A percentile compares a stretch with the other conserved stretches of the same genome.
These are phyloP conservation scores for Phalaenopsis aphrodite DNA, from an alignment of 106 monocot genomes.

Conservation along the genomic window DNA sequence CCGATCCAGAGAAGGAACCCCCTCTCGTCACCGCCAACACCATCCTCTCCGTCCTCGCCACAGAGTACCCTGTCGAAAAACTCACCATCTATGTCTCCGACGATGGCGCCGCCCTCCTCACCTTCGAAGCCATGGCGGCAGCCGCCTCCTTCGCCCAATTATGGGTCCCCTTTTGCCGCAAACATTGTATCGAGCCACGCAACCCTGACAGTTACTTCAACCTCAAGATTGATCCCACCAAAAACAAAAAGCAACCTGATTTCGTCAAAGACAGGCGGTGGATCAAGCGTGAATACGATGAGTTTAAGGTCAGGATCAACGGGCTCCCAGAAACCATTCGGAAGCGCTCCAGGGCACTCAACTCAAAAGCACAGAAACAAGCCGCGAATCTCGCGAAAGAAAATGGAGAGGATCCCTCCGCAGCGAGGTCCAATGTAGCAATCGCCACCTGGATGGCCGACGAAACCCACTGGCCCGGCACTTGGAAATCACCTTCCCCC, in stretches of 20 bases:
- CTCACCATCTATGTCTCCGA: slow-evolving; percentile 81
- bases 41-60: slow-evolving; percentile 78
- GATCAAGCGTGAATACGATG: slow-evolving; percentile 96
- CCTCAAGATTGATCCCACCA: slow-evolving; percentile 68
- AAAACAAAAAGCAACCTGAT: slow-evolving; percentile 84
- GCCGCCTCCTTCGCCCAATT: slow-evolving; percentile 64
- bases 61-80: slow-evolving; percentile 95
- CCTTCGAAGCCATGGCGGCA: slow-evolving; percentile 91
- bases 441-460: slow-evolving; percentile 95
- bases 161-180: slow-evolving; percentile 96
- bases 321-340: slow-evolving; percentile 65
- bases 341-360: slow-evolving; percentile 36
- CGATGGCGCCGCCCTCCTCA: slow-evolving; percentile 76
- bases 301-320: slow-evolving; percentile 90
- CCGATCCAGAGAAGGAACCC: slow-evolving; percentile 77
- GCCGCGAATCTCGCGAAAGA: slow-evolving; percentile 45
- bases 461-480: slow-evolving; percentile 82
- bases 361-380: slow-evolving; percentile 26
- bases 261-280: slow-evolving; percentile 91
- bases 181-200: slow-evolving; percentile 83
- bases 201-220: slow-evolving; percentile 81
- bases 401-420: slow-evolving; percentile 24
- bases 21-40: slow-evolving; percentile 87
- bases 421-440: slow-evolving; percentile 12
- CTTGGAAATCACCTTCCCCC: slow-evolving; percentile 41